Evolutionary conservation across 1,284 basidiomycete species (phyloP).

Genomic region (Vanrija sp.): DNA sequence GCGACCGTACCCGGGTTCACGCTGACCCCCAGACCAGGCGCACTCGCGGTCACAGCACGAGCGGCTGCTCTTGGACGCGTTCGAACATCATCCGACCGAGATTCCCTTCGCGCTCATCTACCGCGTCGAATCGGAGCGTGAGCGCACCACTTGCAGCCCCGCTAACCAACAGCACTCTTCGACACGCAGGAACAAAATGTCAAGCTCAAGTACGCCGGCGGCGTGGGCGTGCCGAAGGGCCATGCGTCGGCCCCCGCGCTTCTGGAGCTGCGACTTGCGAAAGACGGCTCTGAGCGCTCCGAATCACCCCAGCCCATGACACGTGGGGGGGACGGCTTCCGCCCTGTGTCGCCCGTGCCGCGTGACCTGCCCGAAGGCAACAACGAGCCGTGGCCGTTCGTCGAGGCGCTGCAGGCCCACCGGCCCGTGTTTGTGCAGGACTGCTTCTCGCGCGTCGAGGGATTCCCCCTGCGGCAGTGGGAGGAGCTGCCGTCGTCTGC

Average conservation of each 20-base stretch:
- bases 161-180: too few relatives aligned
- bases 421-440: conserved; percentile 43
- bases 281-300: too few relatives aligned
- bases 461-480: conserved; percentile 43
- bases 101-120: conserved; percentile 44
- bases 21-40: conserved; percentile 23
- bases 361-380: too few relatives aligned
- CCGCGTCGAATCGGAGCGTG: conserved; percentile 26
- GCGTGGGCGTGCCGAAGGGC: conserved; percentile 39
- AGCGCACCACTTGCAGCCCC: neutral
- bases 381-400: conserved; percentile 35
- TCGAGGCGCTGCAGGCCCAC: conserved; percentile 33
- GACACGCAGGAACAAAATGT: too few relatives aligned
- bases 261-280: too few relatives aligned
- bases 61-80: conserved; percentile 34
- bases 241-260: conserved; percentile 33
- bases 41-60: conserved; percentile 38
- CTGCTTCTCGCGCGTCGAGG: conserved; percentile 34
- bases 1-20: conserved; percentile 8
- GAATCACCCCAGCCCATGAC: too few relatives aligned
- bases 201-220: conserved; percentile 18
- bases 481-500: conserved; percentile 45
- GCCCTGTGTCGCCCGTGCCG: too few relatives aligned
- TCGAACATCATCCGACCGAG: conserved; percentile 31
- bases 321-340: too few relatives aligned